Evolutionary conservation across 148 eudicot species (phyloP), one percentile per base, ranked within the genome.

Genomic region (Euryodendron excelsum): DNA sequence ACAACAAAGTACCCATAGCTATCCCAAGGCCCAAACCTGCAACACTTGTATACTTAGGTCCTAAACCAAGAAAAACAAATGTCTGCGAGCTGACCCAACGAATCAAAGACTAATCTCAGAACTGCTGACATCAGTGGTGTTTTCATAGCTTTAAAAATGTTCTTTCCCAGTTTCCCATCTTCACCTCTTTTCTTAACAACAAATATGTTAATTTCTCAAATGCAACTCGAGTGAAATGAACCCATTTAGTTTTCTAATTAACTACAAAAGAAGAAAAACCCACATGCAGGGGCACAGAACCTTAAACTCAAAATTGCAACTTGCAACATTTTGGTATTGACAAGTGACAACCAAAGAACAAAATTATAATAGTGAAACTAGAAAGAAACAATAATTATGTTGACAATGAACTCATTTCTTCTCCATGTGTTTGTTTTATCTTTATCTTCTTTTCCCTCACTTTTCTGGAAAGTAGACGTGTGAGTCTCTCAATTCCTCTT

Each of bases 51-150:
- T 13, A 31, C 21, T 62, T 31, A 23, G 47, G 13, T 33, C 59
- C 74, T 17, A 71, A 48, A 13, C 39, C 30, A 33, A 12, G 72
- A 25, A 33, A 21, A 3, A 52, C 66, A 12, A 6, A 25, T 33
- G 77, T 73, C 23, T 73, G 47, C 36, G 64, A 74, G 77, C 64
- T 58, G 27, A 36, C n/a, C 25, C 71, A 39, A 39, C 37, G 28
- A 17, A 9, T 13, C 2, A 62, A 62, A 62, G n/a, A 53, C 58
- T 53, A 17, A 20, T 20, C 58, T 53, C 58, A 53, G 9, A 69
- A 44, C 53, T 44, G 25, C 21, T 17, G 4, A 21, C 15, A 68
- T 41, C 31, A 68, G 31, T 21, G 45, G 77, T 36, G 36, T 6
- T 33, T 56, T 56, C 61, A 56, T 53, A 50, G 25, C 45, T 21